Conservation (phyloP, 495 filamentous ascomycete species). For the Hypoxylon perforatum region DNA sequence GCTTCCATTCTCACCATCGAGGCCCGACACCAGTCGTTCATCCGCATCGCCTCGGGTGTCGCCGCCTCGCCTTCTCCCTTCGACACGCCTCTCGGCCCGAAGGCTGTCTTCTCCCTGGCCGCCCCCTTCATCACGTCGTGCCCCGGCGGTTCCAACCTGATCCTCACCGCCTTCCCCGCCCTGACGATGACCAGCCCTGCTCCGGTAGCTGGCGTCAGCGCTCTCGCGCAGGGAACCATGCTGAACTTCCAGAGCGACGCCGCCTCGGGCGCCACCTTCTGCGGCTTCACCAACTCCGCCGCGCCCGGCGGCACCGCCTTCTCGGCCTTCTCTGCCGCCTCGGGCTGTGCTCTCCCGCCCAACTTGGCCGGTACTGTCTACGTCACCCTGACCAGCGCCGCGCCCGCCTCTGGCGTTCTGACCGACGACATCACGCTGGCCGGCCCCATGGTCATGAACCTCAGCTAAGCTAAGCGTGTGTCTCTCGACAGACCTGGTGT, state of each 20-base stretch:
- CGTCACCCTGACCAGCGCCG: constrained; percentile 61
- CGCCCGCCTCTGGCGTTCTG: constrained; percentile 53
- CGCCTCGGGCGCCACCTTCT: constrained; percentile 58
- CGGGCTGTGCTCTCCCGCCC: constrained; percentile 63
- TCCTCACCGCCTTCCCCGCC: constrained; percentile 66
- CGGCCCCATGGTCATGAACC: constrained; percentile 62
- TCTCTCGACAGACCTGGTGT: constrained; percentile 4
- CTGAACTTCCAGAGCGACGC: constrained; percentile 56
- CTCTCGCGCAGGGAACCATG: constrained; percentile 52
- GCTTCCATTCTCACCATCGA: constrained; percentile 71
- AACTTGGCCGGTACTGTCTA: constrained; percentile 65
- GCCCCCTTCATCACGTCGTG: constrained; percentile 71
- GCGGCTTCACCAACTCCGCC: constrained; percentile 67
- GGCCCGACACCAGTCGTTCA: constrained; percentile 69
- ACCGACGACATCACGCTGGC: constrained; percentile 64
- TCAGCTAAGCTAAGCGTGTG: constrained; percentile 59
- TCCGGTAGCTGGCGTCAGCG: constrained; percentile 55
- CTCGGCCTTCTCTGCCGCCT: constrained; percentile 54
- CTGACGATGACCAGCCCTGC: constrained; percentile 62
- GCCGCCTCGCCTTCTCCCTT: constrained; percentile 68
- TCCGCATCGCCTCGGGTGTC: constrained; percentile 60
- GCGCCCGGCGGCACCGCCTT: constrained; percentile 64
- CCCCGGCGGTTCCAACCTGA: constrained; percentile 67
- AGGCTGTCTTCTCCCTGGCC: constrained; percentile 71
- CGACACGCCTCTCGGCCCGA: constrained; percentile 67